Base-by-base conservation (phyloP, 768 basidiomycete species). In the Mycena capillaripes region DNA sequence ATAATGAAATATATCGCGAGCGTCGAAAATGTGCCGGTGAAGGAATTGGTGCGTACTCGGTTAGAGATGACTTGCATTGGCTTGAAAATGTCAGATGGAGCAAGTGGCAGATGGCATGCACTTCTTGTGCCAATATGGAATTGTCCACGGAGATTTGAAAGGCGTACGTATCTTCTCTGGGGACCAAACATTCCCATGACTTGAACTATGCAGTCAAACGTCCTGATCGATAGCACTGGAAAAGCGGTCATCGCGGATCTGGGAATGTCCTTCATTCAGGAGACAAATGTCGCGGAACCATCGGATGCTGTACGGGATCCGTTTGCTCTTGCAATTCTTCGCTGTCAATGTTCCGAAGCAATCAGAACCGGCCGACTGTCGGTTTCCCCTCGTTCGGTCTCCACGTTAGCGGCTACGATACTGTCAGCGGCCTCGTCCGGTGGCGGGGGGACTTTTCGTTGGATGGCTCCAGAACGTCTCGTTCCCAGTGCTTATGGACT, bases 131-230 rank as follows among this genome's bases (percentile, higher is more conserved):
- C 23, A 70, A 48, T 79, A 76, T 27, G 70, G 69, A 6, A 76
- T 86, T 30, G 71, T 84, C 17, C 85, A 86, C 29, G 83, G 85
- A 9, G 86, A 86, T 73, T 34, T 86, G 30, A 86, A 86, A 71
- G 81, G 80, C 34, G 85, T 71, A 69, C 46, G 69, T 42, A 0
- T 30, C 4, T 6, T 27, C n/a, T n/a, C n/a, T n/a, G n/a, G n/a
- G n/a, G 11, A 29, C 10, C 29, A 8, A 14, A 14, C 16, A 56
- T 14, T 5, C 2, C 25, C 4, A 11, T 16, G 6, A 6, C n/a
- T 17, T 34, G 23, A 56, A 2, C 1, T 30, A 53, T 21, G n/a
- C 57, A 70, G 69, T 36, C 5, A 14, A 70, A 70, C 27, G 32
- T 63, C 3, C 61, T 70, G 7, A 63, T 70, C 12, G 61, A 63